Evolutionary conservation across 345 rosid species (phyloP).

Genomic region (Tarenaya hassleriana): DNA sequence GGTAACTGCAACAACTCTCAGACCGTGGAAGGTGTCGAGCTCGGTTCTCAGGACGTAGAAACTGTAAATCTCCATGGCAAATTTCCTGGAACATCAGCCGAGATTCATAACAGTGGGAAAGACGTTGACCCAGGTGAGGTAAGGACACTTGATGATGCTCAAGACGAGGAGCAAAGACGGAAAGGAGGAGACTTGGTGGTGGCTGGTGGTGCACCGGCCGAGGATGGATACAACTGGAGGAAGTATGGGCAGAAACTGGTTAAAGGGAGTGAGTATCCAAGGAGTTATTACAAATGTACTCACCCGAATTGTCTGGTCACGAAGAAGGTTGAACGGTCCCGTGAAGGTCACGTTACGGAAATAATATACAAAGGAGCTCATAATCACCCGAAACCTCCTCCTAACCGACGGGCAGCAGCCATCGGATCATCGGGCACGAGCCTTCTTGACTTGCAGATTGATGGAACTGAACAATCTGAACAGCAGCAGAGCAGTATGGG

Average conservation of each 20-base stretch:
- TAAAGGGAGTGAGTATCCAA: constrained; percentile 90
- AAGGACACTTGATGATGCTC: constrained; percentile 39
- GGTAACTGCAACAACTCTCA: constrained; percentile 37
- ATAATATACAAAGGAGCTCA: constrained; percentile 93
- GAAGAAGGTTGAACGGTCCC: constrained; percentile 95
- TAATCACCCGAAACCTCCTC: constrained; percentile 72
- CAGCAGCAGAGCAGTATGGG: constrained; percentile 37
- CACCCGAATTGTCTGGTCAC: constrained; percentile 75
- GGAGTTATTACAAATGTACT: constrained; percentile 98
- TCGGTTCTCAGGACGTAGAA: constrained; percentile 35
- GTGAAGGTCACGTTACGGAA: constrained; percentile 93
- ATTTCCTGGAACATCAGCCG: constrained; percentile 34
- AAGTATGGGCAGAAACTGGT: constrained; percentile 96
- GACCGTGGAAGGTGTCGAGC: constrained; percentile 32
- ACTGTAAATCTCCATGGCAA: constrained; percentile 34
- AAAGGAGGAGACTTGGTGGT: constrained; percentile 36
- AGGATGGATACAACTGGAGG: constrained; percentile 95
- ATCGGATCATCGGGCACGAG: constrained; percentile 43
- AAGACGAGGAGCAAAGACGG: constrained; percentile 73
- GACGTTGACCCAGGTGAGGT: constrained; percentile 31
- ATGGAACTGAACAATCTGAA: constrained; percentile 52
- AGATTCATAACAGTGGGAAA: constrained; percentile 30
- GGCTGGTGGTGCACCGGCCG: constrained; percentile 59
- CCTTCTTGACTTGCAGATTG: constrained; percentile 41
- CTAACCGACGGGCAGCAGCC: constrained; percentile 54